phyloP scores from a whole-genome alignment of 176 grass and related monocot genomes.

The Bromus sterilis region DNA sequence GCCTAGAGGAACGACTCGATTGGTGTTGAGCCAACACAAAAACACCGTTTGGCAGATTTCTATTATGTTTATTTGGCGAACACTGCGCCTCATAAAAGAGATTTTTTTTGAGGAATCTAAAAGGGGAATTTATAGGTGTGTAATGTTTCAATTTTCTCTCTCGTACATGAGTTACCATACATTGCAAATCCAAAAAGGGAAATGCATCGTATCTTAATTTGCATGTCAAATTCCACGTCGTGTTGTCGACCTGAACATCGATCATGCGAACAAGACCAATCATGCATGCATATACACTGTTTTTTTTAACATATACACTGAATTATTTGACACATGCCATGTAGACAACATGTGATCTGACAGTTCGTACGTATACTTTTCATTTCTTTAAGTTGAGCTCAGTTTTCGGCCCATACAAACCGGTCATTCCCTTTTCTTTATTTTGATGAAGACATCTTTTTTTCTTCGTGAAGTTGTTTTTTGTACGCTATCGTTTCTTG shows the following conservation, averaged over 20 bases:
- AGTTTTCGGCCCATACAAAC: background rate
- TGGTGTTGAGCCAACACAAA: background rate
- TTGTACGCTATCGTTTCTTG: background rate
- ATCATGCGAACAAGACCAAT: background rate
- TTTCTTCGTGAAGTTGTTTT: no score
- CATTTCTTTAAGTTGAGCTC: background rate
- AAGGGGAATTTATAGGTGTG: background rate
- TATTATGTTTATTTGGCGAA: background rate
- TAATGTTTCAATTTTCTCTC: background rate
- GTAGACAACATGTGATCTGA: background rate
- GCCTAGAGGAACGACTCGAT: background rate
- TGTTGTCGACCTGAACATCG: background rate
- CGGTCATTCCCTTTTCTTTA: background rate
- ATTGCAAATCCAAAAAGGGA: background rate
- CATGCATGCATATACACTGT: background rate
- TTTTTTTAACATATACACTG: background rate
- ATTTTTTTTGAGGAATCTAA: no score
- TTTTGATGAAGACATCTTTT: no score
- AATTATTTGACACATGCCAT: background rate
- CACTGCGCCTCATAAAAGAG: background rate
- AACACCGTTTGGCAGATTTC: background rate
- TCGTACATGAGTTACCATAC: background rate
- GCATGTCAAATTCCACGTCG: background rate
- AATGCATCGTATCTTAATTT: background rate
- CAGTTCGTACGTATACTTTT: background rate